phyloP scores from a whole-genome alignment of 352 stramenopile species.

The Globisporangium splendens region DNA sequence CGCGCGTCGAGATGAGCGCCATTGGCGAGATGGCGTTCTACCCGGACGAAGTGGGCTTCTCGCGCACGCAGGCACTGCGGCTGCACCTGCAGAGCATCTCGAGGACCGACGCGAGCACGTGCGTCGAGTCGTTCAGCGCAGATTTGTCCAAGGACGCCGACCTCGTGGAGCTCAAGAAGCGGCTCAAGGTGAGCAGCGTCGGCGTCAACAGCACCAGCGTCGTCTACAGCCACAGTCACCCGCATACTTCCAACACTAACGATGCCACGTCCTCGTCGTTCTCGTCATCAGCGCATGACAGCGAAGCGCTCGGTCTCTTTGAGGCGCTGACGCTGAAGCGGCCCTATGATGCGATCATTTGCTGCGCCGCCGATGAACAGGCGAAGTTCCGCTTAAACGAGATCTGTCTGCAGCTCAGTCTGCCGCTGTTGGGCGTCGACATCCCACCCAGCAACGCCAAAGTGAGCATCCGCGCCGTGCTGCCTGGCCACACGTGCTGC shows the following conservation, averaged over 20 bases:
- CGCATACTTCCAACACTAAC: neutral
- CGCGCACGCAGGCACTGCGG: constrained; percentile 29
- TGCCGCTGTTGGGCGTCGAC: constrained; percentile 30
- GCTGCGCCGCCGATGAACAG: constrained; percentile 22
- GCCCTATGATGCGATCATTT: constrained; percentile 38
- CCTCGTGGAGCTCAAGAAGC: constrained; percentile 32
- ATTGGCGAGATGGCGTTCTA: constrained; percentile 24
- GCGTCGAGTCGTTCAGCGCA: constrained; percentile 26
- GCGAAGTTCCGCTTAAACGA: constrained; percentile 23
- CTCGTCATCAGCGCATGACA: neutral
- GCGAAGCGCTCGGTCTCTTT: constrained; percentile 22
- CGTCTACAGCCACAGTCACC: neutral
- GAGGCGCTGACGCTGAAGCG: constrained; percentile 35
- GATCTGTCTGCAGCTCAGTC: constrained; percentile 41
- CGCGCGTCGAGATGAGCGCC: constrained; percentile 20
- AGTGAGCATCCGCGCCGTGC: constrained; percentile 25
- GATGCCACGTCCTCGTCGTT: no score
- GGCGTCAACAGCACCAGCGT: constrained; percentile 8
- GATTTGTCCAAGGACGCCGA: constrained; percentile 28
- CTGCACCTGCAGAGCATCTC: constrained; percentile 31
- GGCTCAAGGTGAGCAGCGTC: constrained; percentile 28
- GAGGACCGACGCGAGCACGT: constrained; percentile 2
- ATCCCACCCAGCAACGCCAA: constrained; percentile 22
- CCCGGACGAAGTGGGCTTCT: constrained; percentile 31
- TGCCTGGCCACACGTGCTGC: constrained; percentile 40